Evolutionary conservation across 768 basidiomycete species (phyloP).

Genomic region (Boletus rubropictus): DNA sequence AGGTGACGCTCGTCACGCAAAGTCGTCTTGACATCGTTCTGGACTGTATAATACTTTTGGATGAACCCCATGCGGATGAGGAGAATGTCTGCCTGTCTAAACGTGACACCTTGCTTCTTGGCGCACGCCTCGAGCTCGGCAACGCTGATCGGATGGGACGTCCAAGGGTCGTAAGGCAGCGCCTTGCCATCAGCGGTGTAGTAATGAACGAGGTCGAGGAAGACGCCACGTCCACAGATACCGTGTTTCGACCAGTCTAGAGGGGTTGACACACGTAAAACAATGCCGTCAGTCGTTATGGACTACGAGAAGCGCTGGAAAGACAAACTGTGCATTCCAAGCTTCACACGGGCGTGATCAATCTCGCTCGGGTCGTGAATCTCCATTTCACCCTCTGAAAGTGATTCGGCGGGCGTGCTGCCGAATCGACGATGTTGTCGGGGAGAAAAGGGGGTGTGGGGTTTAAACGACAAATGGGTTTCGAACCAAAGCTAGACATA

Average conservation of each 20-base stretch:
- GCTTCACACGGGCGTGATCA: slow-evolving; percentile 41
- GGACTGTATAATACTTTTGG: slow-evolving; percentile 43
- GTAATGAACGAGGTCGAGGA: slow-evolving; percentile 57
- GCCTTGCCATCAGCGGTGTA: slow-evolving; percentile 36
- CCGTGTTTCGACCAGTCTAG: slow-evolving; percentile 68
- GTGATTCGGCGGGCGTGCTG: slow-evolving; percentile 39
- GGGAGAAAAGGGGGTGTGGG: too few species aligned
- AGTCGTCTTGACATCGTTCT: slow-evolving; percentile 41
- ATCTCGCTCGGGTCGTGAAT: slow-evolving; percentile 46
- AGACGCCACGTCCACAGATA: slow-evolving; percentile 62
- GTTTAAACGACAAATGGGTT: background rate
- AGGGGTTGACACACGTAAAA: background rate
- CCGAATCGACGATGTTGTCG: background rate
- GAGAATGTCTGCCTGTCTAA: slow-evolving; percentile 56
- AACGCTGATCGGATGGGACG: slow-evolving; percentile 46
- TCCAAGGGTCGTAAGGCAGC: slow-evolving; percentile 63
- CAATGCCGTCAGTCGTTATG: background rate
- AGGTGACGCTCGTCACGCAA: slow-evolving; percentile 37
- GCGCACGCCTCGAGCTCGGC: slow-evolving; percentile 55
- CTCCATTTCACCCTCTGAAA: slow-evolving; percentile 43
- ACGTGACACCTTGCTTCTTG: slow-evolving; percentile 49
- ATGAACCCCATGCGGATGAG: slow-evolving; percentile 59
- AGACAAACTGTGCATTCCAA: slow-evolving; percentile 65
- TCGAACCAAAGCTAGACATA: slow-evolving; percentile 18
- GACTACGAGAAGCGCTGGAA: background rate